These are phyloP conservation scores for Tetrapisispora taiwanensis DNA, from an alignment of 805 yeast genomes.

Conservation along the genomic window DNA sequence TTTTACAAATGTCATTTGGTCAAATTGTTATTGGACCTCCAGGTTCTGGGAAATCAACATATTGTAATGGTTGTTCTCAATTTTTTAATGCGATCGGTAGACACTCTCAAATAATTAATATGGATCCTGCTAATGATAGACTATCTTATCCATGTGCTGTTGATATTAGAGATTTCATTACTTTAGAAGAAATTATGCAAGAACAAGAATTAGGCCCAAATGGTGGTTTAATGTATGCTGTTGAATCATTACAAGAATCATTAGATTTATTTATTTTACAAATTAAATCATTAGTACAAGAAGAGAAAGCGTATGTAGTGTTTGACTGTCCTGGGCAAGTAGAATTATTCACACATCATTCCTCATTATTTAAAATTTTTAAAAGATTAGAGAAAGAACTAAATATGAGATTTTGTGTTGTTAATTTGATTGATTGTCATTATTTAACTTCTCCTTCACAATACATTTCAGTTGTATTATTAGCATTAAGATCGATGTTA, in stretches of 20 bases:
- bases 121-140: slow-evolving; percentile 85
- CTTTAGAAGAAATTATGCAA: slow-evolving; percentile 69
- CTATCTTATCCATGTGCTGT: slow-evolving; percentile 62
- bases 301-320: slow-evolving; percentile 53
- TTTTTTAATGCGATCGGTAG: slow-evolving; percentile 92
- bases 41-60: slow-evolving; percentile 94
- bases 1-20: slow-evolving; percentile 73
- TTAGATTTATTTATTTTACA: slow-evolving; percentile 49
- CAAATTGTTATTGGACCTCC: slow-evolving; percentile 97
- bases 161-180: slow-evolving; percentile 69
- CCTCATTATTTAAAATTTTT: slow-evolving; percentile 61
- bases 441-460: slow-evolving; percentile 81
- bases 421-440: slow-evolving; percentile 73
- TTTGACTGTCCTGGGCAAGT: slow-evolving; percentile 96
- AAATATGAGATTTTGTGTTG: slow-evolving; percentile 72
- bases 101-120: slow-evolving; percentile 69
- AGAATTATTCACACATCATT: slow-evolving; percentile 85
- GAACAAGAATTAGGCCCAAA: slow-evolving; percentile 66
- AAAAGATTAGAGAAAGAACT: slow-evolving; percentile 49
- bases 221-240: slow-evolving; percentile 85
- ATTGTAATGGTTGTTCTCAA: slow-evolving; percentile 85
- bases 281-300: slow-evolving; percentile 45
- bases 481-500: slow-evolving; percentile 84
- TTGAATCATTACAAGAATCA: slow-evolving; percentile 53
- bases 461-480: slow-evolving; percentile 68